Base-by-base conservation (phyloP, 768 basidiomycete species). In the Pulveroboletus frians region DNA sequence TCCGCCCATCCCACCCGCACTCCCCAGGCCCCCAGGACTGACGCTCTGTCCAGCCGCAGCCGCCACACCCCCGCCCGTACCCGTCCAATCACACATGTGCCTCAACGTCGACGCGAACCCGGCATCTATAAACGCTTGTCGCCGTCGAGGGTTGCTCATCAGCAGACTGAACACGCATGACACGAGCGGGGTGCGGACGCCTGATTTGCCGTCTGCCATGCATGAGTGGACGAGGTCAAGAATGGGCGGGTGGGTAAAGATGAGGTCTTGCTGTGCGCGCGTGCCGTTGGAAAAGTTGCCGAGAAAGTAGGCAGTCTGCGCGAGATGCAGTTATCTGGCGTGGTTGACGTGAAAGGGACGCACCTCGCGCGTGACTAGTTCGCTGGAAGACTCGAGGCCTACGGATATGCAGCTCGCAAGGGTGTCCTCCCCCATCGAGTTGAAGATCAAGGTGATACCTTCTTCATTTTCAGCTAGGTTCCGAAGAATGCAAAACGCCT, bases 281-380 rank as follows among this genome's bases (percentile, higher is more conserved):
- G 70, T 63, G 32, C 81, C 81, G 61, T 88, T 88, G 31, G 80
- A 74, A 13, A 91, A 70, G 62, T 90, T 89, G 0, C 83, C 83
- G 0, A 89, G 74, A 2, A 80, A 67, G 58, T 71, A 79, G 0
- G 83, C 75, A 0, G 84, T 81, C 76, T 80, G 48, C 9, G 32
- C 2, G 20, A 40, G 18, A n/a, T 3, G 13, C 6, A n/a, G 5
- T 14, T 3, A 35, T 42, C 45, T 11, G 52, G 9, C 13, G 18
- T 9, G 30, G 6, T 29, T 2, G 3, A 21, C 1, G n/a, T 2
- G 20, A 21, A 17, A 11, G 41, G 38, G 31, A 51, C 63, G 18
- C 47, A 79, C 81, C 68, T 82, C 80, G 3, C 74, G 70, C 4
- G 77, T 69, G 1, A 84, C 76, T 44, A 77, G 76, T 32, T 83